Conservation (phyloP, 306 rosid genomes). For the Castanospermum australe region DNA sequence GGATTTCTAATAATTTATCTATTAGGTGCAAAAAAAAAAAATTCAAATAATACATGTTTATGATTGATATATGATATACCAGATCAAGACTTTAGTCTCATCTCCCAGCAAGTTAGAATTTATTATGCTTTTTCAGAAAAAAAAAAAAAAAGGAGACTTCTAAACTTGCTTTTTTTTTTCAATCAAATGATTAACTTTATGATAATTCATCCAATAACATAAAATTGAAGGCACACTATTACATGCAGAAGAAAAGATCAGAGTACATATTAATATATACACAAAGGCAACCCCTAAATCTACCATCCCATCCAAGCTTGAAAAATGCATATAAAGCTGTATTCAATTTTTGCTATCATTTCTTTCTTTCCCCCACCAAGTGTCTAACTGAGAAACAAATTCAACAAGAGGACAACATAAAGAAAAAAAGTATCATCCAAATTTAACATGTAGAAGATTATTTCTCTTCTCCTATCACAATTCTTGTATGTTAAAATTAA, state of each 20-base stretch:
- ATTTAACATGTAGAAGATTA: background rate
- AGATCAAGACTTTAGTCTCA: too few species aligned
- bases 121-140: too few species aligned
- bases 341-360: background rate
- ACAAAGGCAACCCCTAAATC: background rate
- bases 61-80: too few species aligned
- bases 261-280: constrained; percentile 14
- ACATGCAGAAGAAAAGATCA: background rate
- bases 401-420: background rate
- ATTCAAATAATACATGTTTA: too few species aligned
- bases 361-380: constrained; percentile 11
- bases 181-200: background rate
- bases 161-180: too few species aligned
- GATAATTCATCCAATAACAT: background rate
- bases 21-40: too few species aligned
- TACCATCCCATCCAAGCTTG: background rate
- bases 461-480: background rate
- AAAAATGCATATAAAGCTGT: background rate
- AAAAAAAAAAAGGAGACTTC: too few species aligned
- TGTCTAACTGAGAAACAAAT: constrained; percentile 3
- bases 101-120: too few species aligned
- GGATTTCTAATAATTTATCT: too few species aligned
- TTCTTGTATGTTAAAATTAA: constrained; percentile 37
- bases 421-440: constrained; percentile 7
- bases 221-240: background rate